These are phyloP conservation scores for Phytophthora quininea DNA, from an alignment of 352 stramenopile genomes.

Conservation along the genomic window DNA sequence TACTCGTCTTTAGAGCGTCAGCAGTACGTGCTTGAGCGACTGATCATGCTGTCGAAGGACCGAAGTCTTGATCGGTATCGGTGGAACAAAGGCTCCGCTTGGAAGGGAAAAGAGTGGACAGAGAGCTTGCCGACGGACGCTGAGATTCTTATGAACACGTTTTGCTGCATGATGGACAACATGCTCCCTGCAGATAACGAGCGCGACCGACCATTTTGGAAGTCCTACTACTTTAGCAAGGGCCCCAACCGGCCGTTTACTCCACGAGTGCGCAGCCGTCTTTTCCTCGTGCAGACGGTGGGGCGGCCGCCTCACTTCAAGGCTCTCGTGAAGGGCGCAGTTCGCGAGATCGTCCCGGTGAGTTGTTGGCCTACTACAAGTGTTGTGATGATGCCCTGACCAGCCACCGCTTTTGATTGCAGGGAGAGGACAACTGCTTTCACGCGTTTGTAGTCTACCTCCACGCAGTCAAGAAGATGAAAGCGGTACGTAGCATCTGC, in stretches of 20 bases:
- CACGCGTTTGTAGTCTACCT: conserved; percentile 87
- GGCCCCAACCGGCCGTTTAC: conserved; percentile 78
- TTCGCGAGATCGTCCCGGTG: conserved; percentile 86
- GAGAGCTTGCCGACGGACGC: conserved; percentile 78
- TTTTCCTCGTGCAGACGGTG: conserved; percentile 83
- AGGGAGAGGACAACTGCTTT: conserved; percentile 88
- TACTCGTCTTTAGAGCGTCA: conserved; percentile 81
- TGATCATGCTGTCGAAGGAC: conserved; percentile 89
- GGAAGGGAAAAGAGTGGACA: conserved; percentile 88
- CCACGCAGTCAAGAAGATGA: conserved; percentile 85
- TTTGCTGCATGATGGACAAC: conserved; percentile 90
- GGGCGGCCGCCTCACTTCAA: conserved; percentile 84
- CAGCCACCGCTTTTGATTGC: conserved; percentile 5
- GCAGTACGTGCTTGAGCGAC: conserved; percentile 83
- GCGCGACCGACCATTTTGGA: conserved; percentile 82
- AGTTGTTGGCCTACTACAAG: conserved; percentile 10
- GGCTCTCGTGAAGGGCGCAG: conserved; percentile 70
- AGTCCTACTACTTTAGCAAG: conserved; percentile 82
- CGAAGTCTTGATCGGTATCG: conserved; percentile 84
- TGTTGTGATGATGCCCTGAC: background rate
- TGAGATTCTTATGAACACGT: conserved; percentile 89
- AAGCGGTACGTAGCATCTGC: conserved; percentile 58
- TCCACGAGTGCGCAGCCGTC: conserved; percentile 63
- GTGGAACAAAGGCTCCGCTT: conserved; percentile 81
- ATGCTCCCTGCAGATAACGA: conserved; percentile 79